These are phyloP conservation scores for Magnusiomyces fungicola DNA, from an alignment of 1,139 yeast species.

Conservation along the genomic window DNA sequence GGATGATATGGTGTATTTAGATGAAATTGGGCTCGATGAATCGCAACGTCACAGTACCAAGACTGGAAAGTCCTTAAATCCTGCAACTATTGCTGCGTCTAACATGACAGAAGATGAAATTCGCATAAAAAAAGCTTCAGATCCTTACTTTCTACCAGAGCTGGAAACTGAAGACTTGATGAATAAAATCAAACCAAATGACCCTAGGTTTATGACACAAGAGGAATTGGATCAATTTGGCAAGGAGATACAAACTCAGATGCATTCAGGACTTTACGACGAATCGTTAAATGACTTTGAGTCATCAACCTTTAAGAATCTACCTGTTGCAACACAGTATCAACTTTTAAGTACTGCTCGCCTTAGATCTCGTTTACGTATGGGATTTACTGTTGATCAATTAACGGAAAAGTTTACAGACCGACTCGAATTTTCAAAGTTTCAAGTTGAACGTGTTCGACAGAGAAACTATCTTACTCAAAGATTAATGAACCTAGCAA, in stretches of 20 bases:
- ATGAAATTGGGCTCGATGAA: slow-evolving; percentile 20
- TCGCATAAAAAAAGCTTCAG: slow-evolving; percentile 33
- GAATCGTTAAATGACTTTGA: slow-evolving; percentile 32
- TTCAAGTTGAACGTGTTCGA: slow-evolving; percentile 89
- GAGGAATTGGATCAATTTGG: slow-evolving; percentile 61
- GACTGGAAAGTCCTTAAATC: neutral
- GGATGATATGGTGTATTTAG: slow-evolving; percentile 24
- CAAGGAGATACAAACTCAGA: slow-evolving; percentile 53
- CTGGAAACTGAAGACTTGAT: slow-evolving; percentile 42
- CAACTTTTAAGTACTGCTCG: slow-evolving; percentile 79
- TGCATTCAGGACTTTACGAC: slow-evolving; percentile 37
- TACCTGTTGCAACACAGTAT: slow-evolving; percentile 79
- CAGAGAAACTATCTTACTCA: slow-evolving; percentile 89
- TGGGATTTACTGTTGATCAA: slow-evolving; percentile 91
- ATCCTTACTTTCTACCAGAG: slow-evolving; percentile 82
- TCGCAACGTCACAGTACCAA: slow-evolving; percentile 8
- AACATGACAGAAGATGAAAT: neutral
- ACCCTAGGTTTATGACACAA: slow-evolving; percentile 66
- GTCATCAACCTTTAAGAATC: slow-evolving; percentile 31
- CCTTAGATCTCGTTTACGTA: slow-evolving; percentile 76
- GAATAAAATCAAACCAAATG: slow-evolving; percentile 38
- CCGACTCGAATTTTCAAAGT: slow-evolving; percentile 82
- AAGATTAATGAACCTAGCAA: slow-evolving; percentile 73
- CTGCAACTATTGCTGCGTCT: neutral
- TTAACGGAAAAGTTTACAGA: slow-evolving; percentile 72